Percentiles rank a stretch among this genome's conserved stretches.
These are phyloP conservation scores for Sugiyamaella neomexicana DNA, from an alignment of 1,139 yeast genomes.

Conservation along the genomic window DNA sequence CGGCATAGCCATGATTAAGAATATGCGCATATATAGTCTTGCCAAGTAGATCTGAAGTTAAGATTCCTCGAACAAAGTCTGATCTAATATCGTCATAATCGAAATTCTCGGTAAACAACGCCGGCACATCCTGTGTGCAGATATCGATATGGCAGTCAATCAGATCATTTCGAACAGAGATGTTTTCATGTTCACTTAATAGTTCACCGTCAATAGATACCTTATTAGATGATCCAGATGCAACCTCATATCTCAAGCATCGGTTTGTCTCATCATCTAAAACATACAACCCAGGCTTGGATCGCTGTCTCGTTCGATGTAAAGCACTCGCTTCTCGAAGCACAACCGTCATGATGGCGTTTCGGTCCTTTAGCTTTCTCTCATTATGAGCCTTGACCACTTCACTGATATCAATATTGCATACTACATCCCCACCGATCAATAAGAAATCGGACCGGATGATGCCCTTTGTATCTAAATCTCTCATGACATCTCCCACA, in stretches of 20 bases:
- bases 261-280: conserved; percentile 70
- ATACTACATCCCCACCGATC: conserved; percentile 91
- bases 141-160: conserved; percentile 96
- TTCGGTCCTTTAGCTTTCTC: conserved; percentile 71
- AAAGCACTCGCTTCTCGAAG: conserved; percentile 80
- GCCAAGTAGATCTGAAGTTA: conserved; percentile 85
- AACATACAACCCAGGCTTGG: conserved; percentile 82
- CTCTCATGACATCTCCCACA: conserved; percentile 97
- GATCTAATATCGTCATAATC: conserved; percentile 85
- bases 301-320: conserved; percentile 67
- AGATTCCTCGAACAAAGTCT: conserved; percentile 88
- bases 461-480: conserved; percentile 84
- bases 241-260: conserved; percentile 63
- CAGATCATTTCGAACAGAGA: conserved; percentile 81
- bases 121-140: conserved; percentile 93
- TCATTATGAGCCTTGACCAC: conserved; percentile 72
- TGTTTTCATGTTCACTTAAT: conserved; percentile 73
- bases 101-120: conserved; percentile 91
- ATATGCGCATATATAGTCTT: conserved; percentile 89
- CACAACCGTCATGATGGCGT: conserved; percentile 93
- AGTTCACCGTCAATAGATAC: conserved; percentile 82
- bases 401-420: conserved; percentile 77
- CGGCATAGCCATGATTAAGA: conserved; percentile 75
- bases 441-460: conserved; percentile 86
- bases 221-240: conserved; percentile 30